Evolutionary conservation across 1,284 basidiomycete species (phyloP), one percentile per base, ranked within the genome.

Genomic region (Fistulinella staudtii): DNA sequence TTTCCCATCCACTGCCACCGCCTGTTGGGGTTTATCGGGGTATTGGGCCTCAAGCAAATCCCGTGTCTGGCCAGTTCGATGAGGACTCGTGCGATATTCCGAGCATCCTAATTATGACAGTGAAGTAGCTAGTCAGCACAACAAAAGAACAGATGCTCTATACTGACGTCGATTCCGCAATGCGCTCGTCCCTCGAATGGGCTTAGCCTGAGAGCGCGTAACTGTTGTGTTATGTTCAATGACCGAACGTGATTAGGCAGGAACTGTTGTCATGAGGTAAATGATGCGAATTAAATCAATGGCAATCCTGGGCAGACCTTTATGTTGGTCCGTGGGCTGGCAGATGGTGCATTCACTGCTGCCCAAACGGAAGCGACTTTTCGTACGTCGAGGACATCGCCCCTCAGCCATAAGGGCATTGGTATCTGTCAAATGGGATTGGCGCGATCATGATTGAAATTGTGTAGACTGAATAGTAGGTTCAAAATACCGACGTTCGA

Each of bases 1-100:
- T 72, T 79, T 53, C 85, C 86, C 88, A 91, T 91, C 88, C 89
- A 91, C 15, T 68, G 69, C 88, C 87, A 91, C 43, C 82, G 75
- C 43, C 77, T 73, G 44, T 78, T 75, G 21, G 80, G 77, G 51
- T 81, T 77, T 47, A 93, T 79, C 15, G 66, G 54, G 2, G 80
- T 82, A 57, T 94, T 96, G 20, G 88, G 78, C 50, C 79, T 72
- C 46, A 95, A 71, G 43, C 74, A 67, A 24, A 86, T 71, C 29
- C 82, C 80, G 41, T 79, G 75, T 39, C 76, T 69, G 5, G 82
- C 85, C 15, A 94, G 76, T 55, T 87, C 87, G 37, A 76, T 68
- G 29, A 94, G 64, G 47, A 96, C 82, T 20, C 88, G 79, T 14
- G 85, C 75, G 43, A 95, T 79, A 61, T 95, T 95, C 13, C 86